phyloP scores from a whole-genome alignment of 2,329 filamentous ascomycete species.

The Claviceps fusiformis region DNA sequence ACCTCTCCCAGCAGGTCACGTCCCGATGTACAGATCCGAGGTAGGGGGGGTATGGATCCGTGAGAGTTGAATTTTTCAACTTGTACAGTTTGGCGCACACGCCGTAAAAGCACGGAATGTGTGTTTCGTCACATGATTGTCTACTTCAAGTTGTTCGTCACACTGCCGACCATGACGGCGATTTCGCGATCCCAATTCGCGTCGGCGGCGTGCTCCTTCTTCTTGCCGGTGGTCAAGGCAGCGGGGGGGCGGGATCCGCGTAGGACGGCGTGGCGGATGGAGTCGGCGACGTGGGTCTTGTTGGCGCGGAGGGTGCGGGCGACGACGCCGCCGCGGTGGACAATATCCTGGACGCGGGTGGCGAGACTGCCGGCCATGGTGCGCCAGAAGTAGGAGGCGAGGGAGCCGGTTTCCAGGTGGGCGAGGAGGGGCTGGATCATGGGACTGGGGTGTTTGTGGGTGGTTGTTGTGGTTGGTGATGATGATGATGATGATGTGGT shows the following conservation, averaged over 20 bases:
- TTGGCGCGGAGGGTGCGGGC: conserved; percentile 70
- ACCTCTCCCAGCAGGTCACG: too few relatives aligned
- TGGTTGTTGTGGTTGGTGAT: conserved; percentile 11
- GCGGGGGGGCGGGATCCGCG: conserved; percentile 58
- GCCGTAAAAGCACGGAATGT: too few relatives aligned
- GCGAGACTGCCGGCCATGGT: conserved; percentile 68
- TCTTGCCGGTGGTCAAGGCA: conserved; percentile 29
- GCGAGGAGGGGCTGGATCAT: conserved; percentile 61
- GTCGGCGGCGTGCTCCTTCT: conserved; percentile 33
- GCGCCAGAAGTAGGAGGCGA: conserved; percentile 89
- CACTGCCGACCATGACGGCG: conserved; percentile 84
- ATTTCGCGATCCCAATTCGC: conserved; percentile 75
- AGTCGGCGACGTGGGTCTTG: conserved; percentile 58
- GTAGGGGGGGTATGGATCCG: too few relatives aligned
- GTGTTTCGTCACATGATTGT: too few relatives aligned
- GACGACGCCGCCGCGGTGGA: conserved; percentile 69
- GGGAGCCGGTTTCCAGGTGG: conserved; percentile 72
- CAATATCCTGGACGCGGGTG: conserved; percentile 68
- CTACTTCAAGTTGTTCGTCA: conserved; percentile 44
- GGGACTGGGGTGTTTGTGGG: conserved; percentile 28
- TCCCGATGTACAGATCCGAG: too few relatives aligned
- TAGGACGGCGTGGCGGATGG: conserved; percentile 71
- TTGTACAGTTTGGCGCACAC: too few relatives aligned
- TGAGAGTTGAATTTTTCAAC: too few relatives aligned
- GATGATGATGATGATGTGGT: too few relatives aligned